Evolutionary conservation across 1,139 yeast genomes (phyloP).

Genomic region (Debaryomyces subglobosus): DNA sequence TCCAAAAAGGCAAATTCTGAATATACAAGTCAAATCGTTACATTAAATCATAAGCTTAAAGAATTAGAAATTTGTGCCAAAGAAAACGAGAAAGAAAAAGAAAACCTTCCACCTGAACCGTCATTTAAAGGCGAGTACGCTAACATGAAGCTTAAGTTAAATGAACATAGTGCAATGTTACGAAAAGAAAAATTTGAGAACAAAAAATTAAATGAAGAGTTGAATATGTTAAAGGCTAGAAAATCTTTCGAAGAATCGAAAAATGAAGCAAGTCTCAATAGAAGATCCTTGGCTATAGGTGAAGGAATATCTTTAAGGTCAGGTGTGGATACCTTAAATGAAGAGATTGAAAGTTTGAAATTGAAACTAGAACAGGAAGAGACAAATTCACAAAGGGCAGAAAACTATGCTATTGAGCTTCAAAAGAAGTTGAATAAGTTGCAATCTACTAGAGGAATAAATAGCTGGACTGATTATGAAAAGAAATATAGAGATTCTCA

Average conservation of each 20-base stretch:
- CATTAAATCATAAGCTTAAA: conserved; percentile 26
- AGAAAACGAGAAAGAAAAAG: conserved; percentile 34
- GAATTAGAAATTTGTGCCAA: conserved; percentile 22
- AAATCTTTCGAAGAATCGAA: conserved; percentile 27
- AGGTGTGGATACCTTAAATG: conserved; percentile 26
- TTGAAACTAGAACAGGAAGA: conserved; percentile 45
- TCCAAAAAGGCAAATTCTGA: conserved; percentile 27
- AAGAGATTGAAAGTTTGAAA: conserved; percentile 42
- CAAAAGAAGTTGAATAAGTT: conserved; percentile 49
- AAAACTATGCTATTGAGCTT: conserved; percentile 48
- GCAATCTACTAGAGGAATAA: conserved; percentile 45
- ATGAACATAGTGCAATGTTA: conserved; percentile 54
- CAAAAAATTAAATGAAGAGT: conserved; percentile 56
- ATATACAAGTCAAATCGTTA: conserved; percentile 29
- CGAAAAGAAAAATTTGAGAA: conserved; percentile 59
- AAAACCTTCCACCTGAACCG: conserved; percentile 38
- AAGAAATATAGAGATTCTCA: conserved; percentile 43
- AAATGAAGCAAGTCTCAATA: conserved; percentile 11
- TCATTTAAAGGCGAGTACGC: conserved; percentile 49
- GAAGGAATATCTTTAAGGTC: conserved; percentile 28
- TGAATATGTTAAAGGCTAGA: conserved; percentile 55
- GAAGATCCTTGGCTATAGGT: conserved; percentile 41
- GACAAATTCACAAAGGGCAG: conserved; percentile 47
- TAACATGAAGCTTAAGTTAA: conserved; percentile 52
- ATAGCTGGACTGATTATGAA: conserved; percentile 39